These are phyloP conservation scores for Penicillium sp. DNA, from an alignment of 2,329 filamentous ascomycete genomes.

Conservation along the genomic window DNA sequence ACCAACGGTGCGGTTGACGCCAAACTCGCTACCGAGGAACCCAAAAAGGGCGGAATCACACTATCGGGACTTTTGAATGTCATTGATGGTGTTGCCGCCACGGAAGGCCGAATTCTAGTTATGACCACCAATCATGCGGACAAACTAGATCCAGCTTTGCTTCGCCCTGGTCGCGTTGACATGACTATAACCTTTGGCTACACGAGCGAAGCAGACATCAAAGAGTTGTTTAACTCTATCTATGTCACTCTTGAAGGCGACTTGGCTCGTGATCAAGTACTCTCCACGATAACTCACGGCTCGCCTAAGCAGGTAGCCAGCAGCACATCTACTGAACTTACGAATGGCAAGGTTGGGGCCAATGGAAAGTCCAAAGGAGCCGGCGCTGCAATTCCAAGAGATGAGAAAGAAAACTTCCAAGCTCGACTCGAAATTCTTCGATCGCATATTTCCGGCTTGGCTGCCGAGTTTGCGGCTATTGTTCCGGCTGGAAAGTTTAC, in stretches of 20 bases:
- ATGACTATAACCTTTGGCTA: conserved; percentile 61
- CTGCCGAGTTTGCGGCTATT: conserved; percentile 32
- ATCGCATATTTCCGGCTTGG: conserved; percentile 26
- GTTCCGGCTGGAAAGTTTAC: conserved; percentile 40
- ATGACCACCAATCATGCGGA: conserved; percentile 73
- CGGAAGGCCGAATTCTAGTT: conserved; percentile 70
- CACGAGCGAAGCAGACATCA: conserved; percentile 37
- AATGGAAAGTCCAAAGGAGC: neutral
- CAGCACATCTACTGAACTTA: neutral
- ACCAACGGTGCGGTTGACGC: conserved; percentile 20
- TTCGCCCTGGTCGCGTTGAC: conserved; percentile 69
- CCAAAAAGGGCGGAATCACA: conserved; percentile 53
- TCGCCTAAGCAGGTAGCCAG: neutral
- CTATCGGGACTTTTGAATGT: conserved; percentile 70
- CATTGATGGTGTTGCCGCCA: conserved; percentile 69
- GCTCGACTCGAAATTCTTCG: conserved; percentile 13
- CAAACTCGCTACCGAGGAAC: conserved; percentile 2
- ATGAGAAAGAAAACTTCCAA: neutral
- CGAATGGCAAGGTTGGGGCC: conserved; percentile 2
- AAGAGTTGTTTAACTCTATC: conserved; percentile 44
- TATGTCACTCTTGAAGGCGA: conserved; percentile 38
- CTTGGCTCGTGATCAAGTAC: conserved; percentile 11
- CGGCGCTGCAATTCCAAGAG: neutral
- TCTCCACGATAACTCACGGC: neutral
- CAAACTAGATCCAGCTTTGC: conserved; percentile 64